Conservation (phyloP, 1,284 basidiomycete species). For the Tilletia setariae region DNA sequence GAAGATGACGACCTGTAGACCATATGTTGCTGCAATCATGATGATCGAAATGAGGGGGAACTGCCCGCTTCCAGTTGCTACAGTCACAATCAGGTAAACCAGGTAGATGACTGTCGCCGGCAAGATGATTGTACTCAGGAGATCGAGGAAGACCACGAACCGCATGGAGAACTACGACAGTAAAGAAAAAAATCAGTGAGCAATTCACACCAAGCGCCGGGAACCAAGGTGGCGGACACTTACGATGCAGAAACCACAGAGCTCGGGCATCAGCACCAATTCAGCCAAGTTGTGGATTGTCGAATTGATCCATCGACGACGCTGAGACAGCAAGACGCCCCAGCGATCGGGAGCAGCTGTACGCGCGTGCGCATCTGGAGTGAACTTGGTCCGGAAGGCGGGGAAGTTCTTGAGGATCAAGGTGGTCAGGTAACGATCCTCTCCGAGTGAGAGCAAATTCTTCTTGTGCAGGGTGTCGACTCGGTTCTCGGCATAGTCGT, state of each 20-base stretch:
- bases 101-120: slow-evolving; percentile 58
- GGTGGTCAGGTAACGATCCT: slow-evolving; percentile 58
- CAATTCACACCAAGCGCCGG: no score
- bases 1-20: slow-evolving; percentile 58
- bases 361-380: slow-evolving; percentile 61
- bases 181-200: no score
- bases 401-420: slow-evolving; percentile 59
- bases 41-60: slow-evolving; percentile 47
- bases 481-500: slow-evolving; percentile 59
- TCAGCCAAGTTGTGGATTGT: slow-evolving; percentile 59
- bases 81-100: slow-evolving; percentile 51
- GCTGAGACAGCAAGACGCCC: slow-evolving; percentile 57
- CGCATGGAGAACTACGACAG: slow-evolving; percentile 60
- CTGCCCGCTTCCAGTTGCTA: slow-evolving; percentile 35
- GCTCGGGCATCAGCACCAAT: slow-evolving; percentile 57
- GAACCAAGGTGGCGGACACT: no score
- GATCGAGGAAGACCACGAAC: slow-evolving; percentile 57
- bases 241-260: slow-evolving; percentile 58
- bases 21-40: slow-evolving; percentile 71
- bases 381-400: slow-evolving; percentile 57
- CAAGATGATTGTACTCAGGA: slow-evolving; percentile 57
- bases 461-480: slow-evolving; percentile 59
- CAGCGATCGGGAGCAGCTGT: slow-evolving; percentile 59
- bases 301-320: slow-evolving; percentile 59
- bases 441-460: slow-evolving; percentile 58